Conservation (phyloP, 495 filamentous ascomycete genomes). For the Daldinia childiae region DNA sequence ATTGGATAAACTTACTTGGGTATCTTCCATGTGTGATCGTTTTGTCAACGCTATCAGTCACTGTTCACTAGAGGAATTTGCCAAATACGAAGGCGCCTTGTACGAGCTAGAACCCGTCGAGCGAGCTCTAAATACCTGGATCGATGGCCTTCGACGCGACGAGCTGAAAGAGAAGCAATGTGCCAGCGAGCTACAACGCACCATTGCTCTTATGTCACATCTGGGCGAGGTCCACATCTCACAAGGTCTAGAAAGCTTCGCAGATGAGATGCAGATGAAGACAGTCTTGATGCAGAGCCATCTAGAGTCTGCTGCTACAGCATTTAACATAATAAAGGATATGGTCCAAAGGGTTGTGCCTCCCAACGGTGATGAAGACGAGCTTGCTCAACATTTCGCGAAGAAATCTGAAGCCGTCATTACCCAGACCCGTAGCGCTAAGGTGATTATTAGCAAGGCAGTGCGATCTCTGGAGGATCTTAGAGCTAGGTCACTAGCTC, state of each 20-base stretch:
- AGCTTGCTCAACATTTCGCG: slow-evolving; percentile 72
- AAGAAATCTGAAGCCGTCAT: slow-evolving; percentile 76
- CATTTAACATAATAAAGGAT: slow-evolving; percentile 67
- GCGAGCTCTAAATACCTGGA: slow-evolving; percentile 85
- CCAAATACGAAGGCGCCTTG: slow-evolving; percentile 74
- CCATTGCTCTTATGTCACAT: slow-evolving; percentile 85
- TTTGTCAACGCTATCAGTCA: slow-evolving; percentile 80
- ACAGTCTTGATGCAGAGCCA: slow-evolving; percentile 79
- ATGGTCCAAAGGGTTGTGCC: slow-evolving; percentile 73
- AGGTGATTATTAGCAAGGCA: slow-evolving; percentile 84
- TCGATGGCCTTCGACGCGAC: slow-evolving; percentile 82
- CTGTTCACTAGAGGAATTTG: slow-evolving; percentile 81
- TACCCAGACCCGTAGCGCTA: slow-evolving; percentile 79
- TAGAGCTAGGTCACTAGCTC: slow-evolving; percentile 76
- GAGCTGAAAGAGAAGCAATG: slow-evolving; percentile 88
- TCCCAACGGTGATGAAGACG: slow-evolving; percentile 62
- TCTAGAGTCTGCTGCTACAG: slow-evolving; percentile 78
- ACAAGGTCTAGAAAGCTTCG: slow-evolving; percentile 75
- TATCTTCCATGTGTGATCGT: slow-evolving; percentile 80
- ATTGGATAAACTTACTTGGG: slow-evolving; percentile 85
- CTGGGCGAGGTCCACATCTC: slow-evolving; percentile 82
- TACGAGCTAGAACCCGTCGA: slow-evolving; percentile 96
- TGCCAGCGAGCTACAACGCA: slow-evolving; percentile 78
- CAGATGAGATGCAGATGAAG: slow-evolving; percentile 79
- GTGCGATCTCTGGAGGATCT: slow-evolving; percentile 81